Conservation (phyloP, 2,329 filamentous ascomycete genomes). For the Diaporthe vexans region DNA sequence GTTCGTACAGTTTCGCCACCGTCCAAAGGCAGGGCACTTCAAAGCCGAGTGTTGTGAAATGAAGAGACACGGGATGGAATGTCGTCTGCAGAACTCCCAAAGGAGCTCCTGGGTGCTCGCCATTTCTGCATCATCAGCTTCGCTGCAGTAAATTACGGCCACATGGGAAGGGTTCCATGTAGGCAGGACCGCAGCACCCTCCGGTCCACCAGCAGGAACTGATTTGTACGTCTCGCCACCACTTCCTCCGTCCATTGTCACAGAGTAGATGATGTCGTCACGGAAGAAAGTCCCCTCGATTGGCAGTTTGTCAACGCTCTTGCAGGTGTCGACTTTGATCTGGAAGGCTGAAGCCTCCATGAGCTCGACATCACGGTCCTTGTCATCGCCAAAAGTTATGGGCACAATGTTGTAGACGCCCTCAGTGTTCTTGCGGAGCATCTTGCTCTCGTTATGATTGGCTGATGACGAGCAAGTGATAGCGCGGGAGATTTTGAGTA, state of each 20-base stretch:
- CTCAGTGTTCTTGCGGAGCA: slow-evolving; percentile 52
- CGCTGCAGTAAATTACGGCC: slow-evolving; percentile 63
- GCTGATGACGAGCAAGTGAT: slow-evolving; percentile 57
- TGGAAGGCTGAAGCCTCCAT: slow-evolving; percentile 65
- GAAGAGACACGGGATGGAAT: slow-evolving; percentile 62
- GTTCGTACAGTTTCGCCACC: slow-evolving; percentile 54
- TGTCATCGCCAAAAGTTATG: slow-evolving; percentile 61
- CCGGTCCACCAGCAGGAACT: slow-evolving; percentile 49
- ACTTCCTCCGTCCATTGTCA: slow-evolving; percentile 57
- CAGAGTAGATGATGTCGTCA: slow-evolving; percentile 51
- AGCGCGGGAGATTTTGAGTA: slow-evolving; percentile 63
- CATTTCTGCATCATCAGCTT: slow-evolving; percentile 56
- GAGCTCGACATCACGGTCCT: slow-evolving; percentile 64
- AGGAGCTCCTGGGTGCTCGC: slow-evolving; percentile 57
- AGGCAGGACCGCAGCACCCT: slow-evolving; percentile 56
- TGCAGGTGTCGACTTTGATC: slow-evolving; percentile 65
- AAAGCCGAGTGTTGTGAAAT: slow-evolving; percentile 61
- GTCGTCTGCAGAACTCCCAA: slow-evolving; percentile 62
- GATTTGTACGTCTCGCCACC: slow-evolving; percentile 55
- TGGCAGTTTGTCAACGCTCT: slow-evolving; percentile 53
- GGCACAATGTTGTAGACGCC: slow-evolving; percentile 66
- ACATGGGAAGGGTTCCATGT: slow-evolving; percentile 63
- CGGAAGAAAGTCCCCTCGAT: slow-evolving; percentile 45
- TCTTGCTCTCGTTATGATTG: slow-evolving; percentile 48
- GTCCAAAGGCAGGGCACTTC: slow-evolving; percentile 48